Base-by-base conservation (phyloP, 306 rosid species). In the Arachis stenosperma region DNA sequence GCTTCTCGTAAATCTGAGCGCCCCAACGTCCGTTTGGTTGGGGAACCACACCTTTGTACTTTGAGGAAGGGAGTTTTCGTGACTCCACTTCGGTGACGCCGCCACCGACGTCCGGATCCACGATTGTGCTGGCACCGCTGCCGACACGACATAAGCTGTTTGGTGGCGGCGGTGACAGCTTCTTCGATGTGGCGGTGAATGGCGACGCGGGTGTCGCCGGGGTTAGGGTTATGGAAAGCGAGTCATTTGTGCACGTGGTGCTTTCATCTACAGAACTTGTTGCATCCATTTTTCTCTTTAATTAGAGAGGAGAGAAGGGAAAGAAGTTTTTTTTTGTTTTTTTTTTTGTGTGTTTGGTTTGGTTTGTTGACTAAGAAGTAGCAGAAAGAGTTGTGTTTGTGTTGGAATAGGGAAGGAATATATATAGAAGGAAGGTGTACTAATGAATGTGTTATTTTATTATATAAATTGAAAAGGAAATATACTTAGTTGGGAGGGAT, bases 1-100 rank as follows among this genome's bases (percentile, higher is more conserved):
- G 99, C 83, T 94, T 94, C 90, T 94, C 99, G 82, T 94, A 94
- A 86, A 94, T 94, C 96, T 94, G 99, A 0, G 99, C 98, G 0
- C 99, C 99, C 99, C 99, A 94, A 0, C 99, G 98, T 3, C 99
- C 96, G 74, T 94, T 94, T 3, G 99, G 99, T 65, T 94, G 99
- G 0, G 99, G 99, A n/a, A 94, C 99, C 1, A 94, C 99, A 4
- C 99, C 99, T 68, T 94, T 94, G 87, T 83, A 91, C 44, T 86
- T 89, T 1, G 99, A 94, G 0, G 99, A 94, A 0, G 96, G 98
- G 0, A 94, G 91, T 44, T 94, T 94, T 3, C 97, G 64, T 0
- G 99, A 94, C 76, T 94, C 97, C 0, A 89, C 96, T 42, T 91
- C 96, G 37, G 75, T 14, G 9, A 33, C 29, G 8, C 84, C 83